Base-by-base conservation (phyloP, 208 protist species). In the Acanthamoeba culbertsoni region DNA sequence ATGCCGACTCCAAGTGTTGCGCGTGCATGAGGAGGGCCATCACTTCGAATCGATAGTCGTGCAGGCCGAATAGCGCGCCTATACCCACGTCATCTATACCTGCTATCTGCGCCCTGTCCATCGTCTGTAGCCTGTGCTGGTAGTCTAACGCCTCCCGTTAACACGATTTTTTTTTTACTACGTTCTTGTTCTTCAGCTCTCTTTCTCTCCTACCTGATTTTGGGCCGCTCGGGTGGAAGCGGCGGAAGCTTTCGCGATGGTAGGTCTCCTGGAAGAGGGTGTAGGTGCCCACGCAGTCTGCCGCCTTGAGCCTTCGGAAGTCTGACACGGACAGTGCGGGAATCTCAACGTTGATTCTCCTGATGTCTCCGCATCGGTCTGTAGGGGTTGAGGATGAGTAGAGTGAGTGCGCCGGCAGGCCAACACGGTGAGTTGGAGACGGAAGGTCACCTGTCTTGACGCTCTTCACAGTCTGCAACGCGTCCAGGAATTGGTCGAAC, bases 181-280 rank as follows among this genome's bases (percentile, higher is more conserved):
- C n/a, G n/a, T n/a, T n/a, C n/a, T n/a, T n/a, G n/a, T n/a, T n/a
- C n/a, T n/a, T n/a, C n/a, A n/a, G n/a, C n/a, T n/a, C n/a, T n/a
- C n/a, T n/a, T n/a, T n/a, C n/a, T n/a, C n/a, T n/a, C n/a, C n/a
- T n/a, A n/a, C n/a, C n/a, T n/a, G 71, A 84, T 86, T 96, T 96
- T 31, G 95, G 95, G 10, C 95, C 95, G 23, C 51, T 94, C 48
- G 93, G 95, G 86, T 96, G 95, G 45, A 95, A 89, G 28, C 82
- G 77, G 62, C 93, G 88, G 94, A 94, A 96, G n/a, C 92, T 96
- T 46, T 94, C 82, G 35, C 93, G 91, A 68, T 96, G 95, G 82
- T 96, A 96, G 26, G 95, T 96, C 77, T 96, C 95, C 79, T 96
- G 95, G 94, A 96, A 96, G 16, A 95, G 46, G n/a, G 90, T 95